These are phyloP conservation scores for Kentomonas sorsogonicus DNA, from an alignment of 208 protist genomes.

Conservation along the genomic window DNA sequence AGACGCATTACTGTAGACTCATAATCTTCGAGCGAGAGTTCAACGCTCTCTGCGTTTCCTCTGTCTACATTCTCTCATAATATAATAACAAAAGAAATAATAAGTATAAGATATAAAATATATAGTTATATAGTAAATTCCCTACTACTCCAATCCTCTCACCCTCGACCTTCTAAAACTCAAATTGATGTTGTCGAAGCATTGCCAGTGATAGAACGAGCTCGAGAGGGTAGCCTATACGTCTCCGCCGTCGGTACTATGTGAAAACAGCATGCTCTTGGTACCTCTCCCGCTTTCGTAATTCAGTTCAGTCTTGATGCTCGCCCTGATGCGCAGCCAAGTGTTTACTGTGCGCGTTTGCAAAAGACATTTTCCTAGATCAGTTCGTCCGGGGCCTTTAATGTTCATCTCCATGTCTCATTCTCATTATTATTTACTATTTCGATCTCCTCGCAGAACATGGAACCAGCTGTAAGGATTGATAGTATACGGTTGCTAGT, in stretches of 20 bases:
- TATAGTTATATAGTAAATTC: too few species aligned
- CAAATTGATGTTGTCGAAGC: not conserved
- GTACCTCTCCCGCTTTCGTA: conserved; percentile 1
- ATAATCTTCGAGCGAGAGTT: too few species aligned
- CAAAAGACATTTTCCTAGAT: not conserved
- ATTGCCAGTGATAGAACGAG: conserved; percentile 2
- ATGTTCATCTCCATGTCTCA: not conserved
- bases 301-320: too few species aligned
- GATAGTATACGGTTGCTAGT: too few species aligned
- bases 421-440: conserved; percentile 16
- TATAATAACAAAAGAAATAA: conserved; percentile 10
- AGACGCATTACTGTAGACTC: too few species aligned
- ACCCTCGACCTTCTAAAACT: too few species aligned
- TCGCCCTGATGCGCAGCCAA: not conserved
- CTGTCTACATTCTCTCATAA: not conserved
- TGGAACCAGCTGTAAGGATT: too few species aligned
- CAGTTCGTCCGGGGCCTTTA: not conserved
- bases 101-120: not conserved
- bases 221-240: too few species aligned
- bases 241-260: too few species aligned
- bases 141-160: too few species aligned
- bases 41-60: not conserved
- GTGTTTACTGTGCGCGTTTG: not conserved
- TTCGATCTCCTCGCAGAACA: too few species aligned
- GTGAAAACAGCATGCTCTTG: conserved; percentile 1